Percentiles rank a stretch among this genome's conserved stretches.
These are phyloP conservation scores for Stachybotrys chlorohalonatus DNA, from an alignment of 2,329 filamentous ascomycete species.

Conservation along the genomic window DNA sequence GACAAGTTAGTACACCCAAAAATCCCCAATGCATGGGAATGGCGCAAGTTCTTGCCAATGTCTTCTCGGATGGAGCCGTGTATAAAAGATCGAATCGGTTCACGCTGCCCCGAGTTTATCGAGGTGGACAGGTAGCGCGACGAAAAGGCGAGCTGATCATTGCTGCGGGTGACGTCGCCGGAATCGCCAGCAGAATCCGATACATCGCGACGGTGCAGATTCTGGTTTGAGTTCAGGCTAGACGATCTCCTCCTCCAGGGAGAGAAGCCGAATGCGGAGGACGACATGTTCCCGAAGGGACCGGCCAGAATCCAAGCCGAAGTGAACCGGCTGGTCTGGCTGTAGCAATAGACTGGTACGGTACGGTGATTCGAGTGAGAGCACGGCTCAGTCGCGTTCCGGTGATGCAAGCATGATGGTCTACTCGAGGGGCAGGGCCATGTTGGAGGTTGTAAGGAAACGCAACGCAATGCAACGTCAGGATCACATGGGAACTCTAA, in stretches of 20 bases:
- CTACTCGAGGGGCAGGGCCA: background rate
- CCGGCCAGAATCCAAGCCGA: too few relatives aligned
- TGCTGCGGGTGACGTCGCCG: constrained; percentile 12
- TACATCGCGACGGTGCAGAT: constrained; percentile 11
- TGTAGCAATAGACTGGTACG: constrained; percentile 5
- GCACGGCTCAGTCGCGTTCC: background rate
- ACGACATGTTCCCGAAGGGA: constrained; percentile 29
- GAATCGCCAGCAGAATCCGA: constrained; percentile 9
- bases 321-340: too few relatives aligned
- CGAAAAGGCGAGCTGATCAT: constrained; percentile 5
- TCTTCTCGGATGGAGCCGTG: constrained; percentile 54
- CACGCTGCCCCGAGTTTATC: constrained; percentile 37
- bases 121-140: constrained; percentile 29
- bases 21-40: background rate
- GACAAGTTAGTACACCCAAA: background rate
- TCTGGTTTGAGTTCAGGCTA: constrained; percentile 25
- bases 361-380: background rate
- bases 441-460: background rate
- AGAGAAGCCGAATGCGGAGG: constrained; percentile 35
- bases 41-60: constrained; percentile 36
- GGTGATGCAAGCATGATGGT: background rate
- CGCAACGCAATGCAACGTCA: background rate
- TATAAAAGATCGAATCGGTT: constrained; percentile 64
- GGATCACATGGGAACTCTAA: background rate
- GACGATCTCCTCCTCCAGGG: constrained; percentile 36